These are phyloP conservation scores for Globisporangium splendens DNA, from an alignment of 352 stramenopile genomes.

Conservation along the genomic window DNA sequence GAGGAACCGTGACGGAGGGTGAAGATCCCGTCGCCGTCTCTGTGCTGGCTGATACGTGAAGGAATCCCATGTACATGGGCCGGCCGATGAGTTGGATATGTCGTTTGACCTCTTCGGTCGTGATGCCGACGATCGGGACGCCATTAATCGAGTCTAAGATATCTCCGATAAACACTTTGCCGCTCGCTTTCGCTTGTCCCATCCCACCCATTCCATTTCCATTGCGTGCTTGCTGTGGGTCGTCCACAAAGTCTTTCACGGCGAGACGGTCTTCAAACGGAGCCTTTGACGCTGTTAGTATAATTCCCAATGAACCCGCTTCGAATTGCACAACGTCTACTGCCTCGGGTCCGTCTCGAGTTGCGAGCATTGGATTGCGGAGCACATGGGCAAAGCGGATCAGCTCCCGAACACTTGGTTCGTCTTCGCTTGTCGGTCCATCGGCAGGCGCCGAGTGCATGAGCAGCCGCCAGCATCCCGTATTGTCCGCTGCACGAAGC, in stretches of 20 bases:
- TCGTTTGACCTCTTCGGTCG: conserved; percentile 76
- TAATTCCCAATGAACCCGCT: conserved; percentile 59
- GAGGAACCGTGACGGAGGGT: too few species aligned
- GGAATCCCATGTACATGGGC: conserved; percentile 72
- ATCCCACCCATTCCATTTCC: conserved; percentile 14
- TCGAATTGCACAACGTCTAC: conserved; percentile 67
- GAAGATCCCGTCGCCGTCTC: background rate
- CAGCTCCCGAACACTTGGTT: conserved; percentile 22
- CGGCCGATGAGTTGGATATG: conserved; percentile 67
- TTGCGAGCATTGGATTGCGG: conserved; percentile 52
- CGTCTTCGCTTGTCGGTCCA: conserved; percentile 13
- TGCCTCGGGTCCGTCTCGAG: conserved; percentile 17
- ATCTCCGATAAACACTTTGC: conserved; percentile 58
- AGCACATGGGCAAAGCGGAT: conserved; percentile 53
- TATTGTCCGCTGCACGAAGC: conserved; percentile 58
- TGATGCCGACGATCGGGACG: conserved; percentile 60
- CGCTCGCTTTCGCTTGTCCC: conserved; percentile 60
- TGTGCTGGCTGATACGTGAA: conserved; percentile 26
- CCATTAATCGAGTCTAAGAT: conserved; percentile 82
- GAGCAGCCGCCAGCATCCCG: conserved; percentile 64
- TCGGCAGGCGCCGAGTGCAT: conserved; percentile 44
- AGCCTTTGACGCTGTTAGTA: conserved; percentile 46
- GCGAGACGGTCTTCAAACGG: conserved; percentile 55
- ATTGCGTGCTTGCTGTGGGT: conserved; percentile 18
- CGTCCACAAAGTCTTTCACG: conserved; percentile 70